Evolutionary conservation across 1,284 basidiomycete genomes (phyloP).

Genomic region (Phellinidium pouzarii): DNA sequence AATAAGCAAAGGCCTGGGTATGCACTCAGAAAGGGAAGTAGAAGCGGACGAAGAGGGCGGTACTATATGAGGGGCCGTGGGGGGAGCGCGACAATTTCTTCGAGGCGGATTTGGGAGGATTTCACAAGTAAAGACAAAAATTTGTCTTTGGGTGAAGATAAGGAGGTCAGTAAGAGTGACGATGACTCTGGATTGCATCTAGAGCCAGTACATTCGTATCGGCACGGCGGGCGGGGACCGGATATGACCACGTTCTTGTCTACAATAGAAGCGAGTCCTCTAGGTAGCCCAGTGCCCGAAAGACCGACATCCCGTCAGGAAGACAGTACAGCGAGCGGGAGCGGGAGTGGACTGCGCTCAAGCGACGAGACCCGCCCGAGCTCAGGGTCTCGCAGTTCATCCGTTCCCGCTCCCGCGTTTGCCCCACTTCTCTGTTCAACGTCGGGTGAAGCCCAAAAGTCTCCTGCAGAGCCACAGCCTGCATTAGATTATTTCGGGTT

Average conservation of each 20-base stretch:
- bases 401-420: conserved; percentile 11
- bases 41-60: conserved; percentile 10
- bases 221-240: not conserved
- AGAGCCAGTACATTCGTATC: conserved; percentile 6
- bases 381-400: conserved; percentile 7
- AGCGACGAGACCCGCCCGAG: not conserved
- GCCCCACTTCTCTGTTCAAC: conserved; percentile 10
- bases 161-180: conserved; percentile 12
- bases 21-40: conserved; percentile 7
- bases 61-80: conserved; percentile 1
- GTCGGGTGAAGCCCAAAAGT: conserved; percentile 7
- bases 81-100: conserved; percentile 1
- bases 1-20: conserved; percentile 4
- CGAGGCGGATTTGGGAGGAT: conserved; percentile 17
- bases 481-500: conserved; percentile 15
- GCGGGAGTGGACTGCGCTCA: not conserved
- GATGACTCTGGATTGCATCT: conserved; percentile 5
- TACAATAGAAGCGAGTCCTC: conserved; percentile 17
- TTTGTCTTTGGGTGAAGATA: conserved; percentile 15
- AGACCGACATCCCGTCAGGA: not conserved
- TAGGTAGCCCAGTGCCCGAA: conserved; percentile 6
- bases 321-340: not conserved
- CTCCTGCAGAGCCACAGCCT: not conserved
- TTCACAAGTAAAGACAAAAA: conserved; percentile 9
- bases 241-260: not conserved